Base-by-base conservation (phyloP, 805 yeast genomes). In the Kuraishia cidri region DNA sequence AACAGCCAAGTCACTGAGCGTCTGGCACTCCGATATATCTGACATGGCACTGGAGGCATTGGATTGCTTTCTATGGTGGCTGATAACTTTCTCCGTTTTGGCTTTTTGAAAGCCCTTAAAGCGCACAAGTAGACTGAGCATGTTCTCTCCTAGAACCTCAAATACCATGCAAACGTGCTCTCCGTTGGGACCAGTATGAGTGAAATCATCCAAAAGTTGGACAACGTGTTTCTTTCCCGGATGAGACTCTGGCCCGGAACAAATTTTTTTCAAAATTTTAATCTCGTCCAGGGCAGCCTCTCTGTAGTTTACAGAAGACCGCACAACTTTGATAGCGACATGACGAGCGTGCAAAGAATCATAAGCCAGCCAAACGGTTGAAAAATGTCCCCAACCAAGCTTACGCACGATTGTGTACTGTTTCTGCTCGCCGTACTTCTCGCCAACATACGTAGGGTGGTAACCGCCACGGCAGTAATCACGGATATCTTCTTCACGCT, bases 311-410 rank as follows among this genome's bases (percentile, higher is more conserved):
- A 58, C 50, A 18, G 69, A 63, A 2, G 78, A 65, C 39, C 75
- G 62, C 13, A 76, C 80, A 39, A 77, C 69, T 45, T 77, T 77
- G 42, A 77, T 60, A 15, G 83, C 83, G 36, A 72, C 79, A 43
- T 72, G 78, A 19, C 59, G 47, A 12, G 58, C 56, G 11, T 44
- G 27, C 3, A 41, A 35, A 2, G 51, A 40, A 33, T 67, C 70
- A 32, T 48, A 52, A 1, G 80, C 80, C 19, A 77, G 50, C 83
- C 83, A 77, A n/a, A 77, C 84, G 2, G 83, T 75, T 25, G 79
- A 71, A 43, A 77, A 77, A 45, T 76, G 81, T 23, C 85, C 84
- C 81, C 81, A 75, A 3, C 85, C 85, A 6, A 77, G 55, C 48
- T 76, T 76, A 19, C 81, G 55, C 14, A 72, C 57, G 17, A 75